These are phyloP conservation scores for Globisporangium mamillatum DNA, from an alignment of 352 stramenopile genomes.

Conservation along the genomic window DNA sequence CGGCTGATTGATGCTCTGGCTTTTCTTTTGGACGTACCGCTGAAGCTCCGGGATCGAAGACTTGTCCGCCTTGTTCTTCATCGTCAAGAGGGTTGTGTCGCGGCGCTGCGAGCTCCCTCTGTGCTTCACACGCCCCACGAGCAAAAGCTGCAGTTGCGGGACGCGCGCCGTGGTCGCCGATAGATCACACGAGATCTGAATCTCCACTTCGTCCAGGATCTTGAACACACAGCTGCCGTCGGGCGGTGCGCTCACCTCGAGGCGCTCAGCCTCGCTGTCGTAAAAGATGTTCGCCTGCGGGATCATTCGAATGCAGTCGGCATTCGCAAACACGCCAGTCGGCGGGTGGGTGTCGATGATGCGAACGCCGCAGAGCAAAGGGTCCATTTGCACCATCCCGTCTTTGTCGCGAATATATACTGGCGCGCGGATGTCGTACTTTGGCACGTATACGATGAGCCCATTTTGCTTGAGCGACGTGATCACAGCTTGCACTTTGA, in stretches of 20 bases:
- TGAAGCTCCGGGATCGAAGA: conserved; percentile 53
- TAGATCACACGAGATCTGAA: conserved; percentile 80
- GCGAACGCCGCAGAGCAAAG: conserved; percentile 63
- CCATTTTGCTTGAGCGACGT: conserved; percentile 90
- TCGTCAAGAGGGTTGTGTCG: conserved; percentile 20
- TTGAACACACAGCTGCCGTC: conserved; percentile 40
- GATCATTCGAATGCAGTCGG: conserved; percentile 61
- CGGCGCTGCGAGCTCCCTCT: conserved; percentile 20
- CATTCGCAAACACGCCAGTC: conserved; percentile 55
- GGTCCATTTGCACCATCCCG: conserved; percentile 83
- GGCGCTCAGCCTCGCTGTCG: conserved; percentile 25
- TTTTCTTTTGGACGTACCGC: conserved; percentile 61
- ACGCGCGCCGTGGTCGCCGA: conserved; percentile 64
- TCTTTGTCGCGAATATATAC: conserved; percentile 90
- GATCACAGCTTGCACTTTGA: conserved; percentile 85
- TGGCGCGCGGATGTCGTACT: conserved; percentile 89
- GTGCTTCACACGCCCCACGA: conserved; percentile 54
- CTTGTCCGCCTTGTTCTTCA: conserved; percentile 29
- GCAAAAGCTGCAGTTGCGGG: conserved; percentile 66
- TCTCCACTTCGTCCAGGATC: conserved; percentile 73
- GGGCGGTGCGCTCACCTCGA: conserved; percentile 31
- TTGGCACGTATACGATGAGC: conserved; percentile 91
- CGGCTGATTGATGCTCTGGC: conserved; percentile 14
- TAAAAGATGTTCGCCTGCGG: conserved; percentile 43
- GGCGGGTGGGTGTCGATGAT: conserved; percentile 58